phyloP scores from a whole-genome alignment of 148 eudicot species.

The Vaccinium corymbosum region DNA sequence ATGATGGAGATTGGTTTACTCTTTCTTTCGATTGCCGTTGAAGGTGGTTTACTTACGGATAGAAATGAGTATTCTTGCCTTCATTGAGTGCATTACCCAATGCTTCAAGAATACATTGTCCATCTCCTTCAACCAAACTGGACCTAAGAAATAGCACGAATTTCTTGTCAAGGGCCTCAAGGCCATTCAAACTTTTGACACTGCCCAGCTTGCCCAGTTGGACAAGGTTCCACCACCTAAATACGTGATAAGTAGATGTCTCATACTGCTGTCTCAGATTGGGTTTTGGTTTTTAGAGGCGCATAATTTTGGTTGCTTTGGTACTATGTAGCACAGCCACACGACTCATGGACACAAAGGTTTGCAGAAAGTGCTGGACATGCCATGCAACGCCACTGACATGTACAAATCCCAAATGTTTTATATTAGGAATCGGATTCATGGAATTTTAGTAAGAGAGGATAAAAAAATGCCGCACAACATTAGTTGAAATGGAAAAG shows the following conservation, averaged over 20 bases:
- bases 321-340: background rate
- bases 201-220: background rate
- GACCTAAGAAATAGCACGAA: background rate
- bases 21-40: background rate
- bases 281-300: background rate
- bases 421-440: background rate
- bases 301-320: background rate
- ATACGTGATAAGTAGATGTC: background rate
- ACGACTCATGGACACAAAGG: background rate
- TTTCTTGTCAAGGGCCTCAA: background rate
- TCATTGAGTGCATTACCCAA: background rate
- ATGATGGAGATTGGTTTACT: background rate
- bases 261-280: background rate
- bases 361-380: background rate
- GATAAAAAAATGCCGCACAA: background rate
- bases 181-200: background rate
- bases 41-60: background rate
- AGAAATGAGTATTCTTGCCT: background rate
- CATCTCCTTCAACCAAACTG: background rate
- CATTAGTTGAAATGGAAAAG: background rate
- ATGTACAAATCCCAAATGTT: background rate
- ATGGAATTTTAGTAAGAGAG: background rate
- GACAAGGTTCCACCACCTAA: background rate
- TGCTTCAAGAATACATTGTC: background rate
- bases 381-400: background rate